These are phyloP conservation scores for Boletus sp. DNA, from an alignment of 768 basidiomycete genomes.

Conservation along the genomic window DNA sequence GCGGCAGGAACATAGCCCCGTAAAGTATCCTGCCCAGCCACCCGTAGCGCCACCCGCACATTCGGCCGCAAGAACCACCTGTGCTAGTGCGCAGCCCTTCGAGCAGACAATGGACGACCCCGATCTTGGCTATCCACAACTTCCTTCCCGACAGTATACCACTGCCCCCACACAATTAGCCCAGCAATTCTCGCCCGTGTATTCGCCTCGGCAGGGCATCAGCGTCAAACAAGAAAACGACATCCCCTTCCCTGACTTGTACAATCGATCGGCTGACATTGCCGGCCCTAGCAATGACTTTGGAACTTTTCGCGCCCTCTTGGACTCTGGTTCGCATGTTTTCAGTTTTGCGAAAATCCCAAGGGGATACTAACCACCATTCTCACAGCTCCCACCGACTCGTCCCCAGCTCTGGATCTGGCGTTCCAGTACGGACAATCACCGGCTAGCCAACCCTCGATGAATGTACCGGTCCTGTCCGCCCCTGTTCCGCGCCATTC, in stretches of 20 bases:
- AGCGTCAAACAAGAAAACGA: slow-evolving; percentile 30
- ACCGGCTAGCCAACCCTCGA: slow-evolving; percentile 16
- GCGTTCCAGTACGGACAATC: slow-evolving; percentile 23
- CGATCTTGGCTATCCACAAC: slow-evolving; percentile 24
- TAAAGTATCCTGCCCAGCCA: slow-evolving; percentile 18
- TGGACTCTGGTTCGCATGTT: slow-evolving; percentile 30
- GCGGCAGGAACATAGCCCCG: slow-evolving; percentile 23
- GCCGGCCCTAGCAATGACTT: slow-evolving; percentile 22
- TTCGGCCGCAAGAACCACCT: slow-evolving; percentile 15
- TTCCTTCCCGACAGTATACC: slow-evolving; percentile 24
- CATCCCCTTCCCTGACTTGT: slow-evolving; percentile 25
- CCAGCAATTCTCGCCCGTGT: slow-evolving; percentile 21
- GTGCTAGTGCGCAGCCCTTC: slow-evolving; percentile 16
- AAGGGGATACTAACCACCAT: slow-evolving; percentile 1
- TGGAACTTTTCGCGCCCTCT: slow-evolving; percentile 19
- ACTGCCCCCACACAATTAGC: slow-evolving; percentile 16
- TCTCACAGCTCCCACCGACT: slow-evolving; percentile 19
- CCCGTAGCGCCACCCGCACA: slow-evolving; percentile 8
- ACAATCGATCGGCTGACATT: slow-evolving; percentile 21
- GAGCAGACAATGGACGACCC: slow-evolving; percentile 27
- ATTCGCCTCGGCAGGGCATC: slow-evolving; percentile 21
- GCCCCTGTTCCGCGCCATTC: slow-evolving; percentile 35
- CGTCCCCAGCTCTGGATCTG: slow-evolving; percentile 22
- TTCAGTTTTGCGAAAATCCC: background rate
- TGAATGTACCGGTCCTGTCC: slow-evolving; percentile 25